Conservation (phyloP, 352 stramenopile genomes). For the Globisporangium okanoganense region DNA sequence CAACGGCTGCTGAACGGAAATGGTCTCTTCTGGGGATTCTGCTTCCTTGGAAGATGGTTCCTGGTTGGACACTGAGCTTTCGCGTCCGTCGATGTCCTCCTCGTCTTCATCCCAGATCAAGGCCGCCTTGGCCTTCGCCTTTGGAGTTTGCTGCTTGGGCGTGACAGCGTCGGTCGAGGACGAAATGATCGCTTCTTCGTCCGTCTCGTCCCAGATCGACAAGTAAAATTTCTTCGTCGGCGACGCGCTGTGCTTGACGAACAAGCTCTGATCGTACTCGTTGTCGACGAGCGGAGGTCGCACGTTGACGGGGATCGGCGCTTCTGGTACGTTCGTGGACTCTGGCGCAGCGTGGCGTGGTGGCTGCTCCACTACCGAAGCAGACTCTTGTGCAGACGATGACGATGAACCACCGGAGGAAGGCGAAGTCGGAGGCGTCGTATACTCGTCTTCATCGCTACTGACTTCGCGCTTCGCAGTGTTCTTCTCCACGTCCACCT, state of each 20-base stretch:
- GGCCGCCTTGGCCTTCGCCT: too few relatives aligned
- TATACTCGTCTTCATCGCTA: constrained; percentile 14
- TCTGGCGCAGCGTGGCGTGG: background rate
- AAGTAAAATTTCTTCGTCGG: constrained; percentile 4
- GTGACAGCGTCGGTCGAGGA: background rate
- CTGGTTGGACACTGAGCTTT: constrained; percentile 5
- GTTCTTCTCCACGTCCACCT: background rate
- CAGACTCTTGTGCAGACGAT: background rate
- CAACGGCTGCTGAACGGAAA: too few relatives aligned
- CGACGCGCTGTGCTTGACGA: constrained; percentile 1
- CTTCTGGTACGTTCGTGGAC: background rate
- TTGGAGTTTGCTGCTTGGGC: constrained; percentile 1
- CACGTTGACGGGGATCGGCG: constrained; percentile 1
- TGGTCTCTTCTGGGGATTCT: background rate
- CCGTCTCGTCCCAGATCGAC: constrained; percentile 13
- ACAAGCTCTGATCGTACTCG: constrained; percentile 11
- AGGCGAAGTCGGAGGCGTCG: constrained; percentile 14
- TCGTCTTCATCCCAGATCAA: constrained; percentile 2
- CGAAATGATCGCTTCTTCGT: constrained; percentile 12
- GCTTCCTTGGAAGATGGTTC: background rate
- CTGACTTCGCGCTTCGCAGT: constrained; percentile 2
- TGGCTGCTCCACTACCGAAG: background rate
- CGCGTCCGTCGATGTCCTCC: background rate
- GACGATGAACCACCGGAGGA: constrained; percentile 9
- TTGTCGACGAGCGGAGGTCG: background rate